A percentile compares a stretch with the other conserved stretches of the same genome.
phyloP scores from a whole-genome alignment of 2,329 filamentous ascomycete genomes.

The Blastomyces emzantsi region DNA sequence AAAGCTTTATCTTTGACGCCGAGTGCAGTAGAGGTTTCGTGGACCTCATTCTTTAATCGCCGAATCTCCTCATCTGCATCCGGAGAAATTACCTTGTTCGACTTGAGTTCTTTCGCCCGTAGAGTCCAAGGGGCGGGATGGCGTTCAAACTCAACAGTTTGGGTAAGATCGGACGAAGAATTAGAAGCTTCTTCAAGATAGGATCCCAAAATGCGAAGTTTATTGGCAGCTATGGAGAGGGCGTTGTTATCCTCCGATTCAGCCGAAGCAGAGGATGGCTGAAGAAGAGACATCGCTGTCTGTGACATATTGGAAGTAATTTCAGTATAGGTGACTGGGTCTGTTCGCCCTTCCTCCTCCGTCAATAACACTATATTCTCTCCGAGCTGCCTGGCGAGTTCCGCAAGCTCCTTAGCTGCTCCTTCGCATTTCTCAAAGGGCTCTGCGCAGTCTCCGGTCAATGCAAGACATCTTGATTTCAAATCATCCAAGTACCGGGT shows the following conservation, averaged over 20 bases:
- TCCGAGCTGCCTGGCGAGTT: conserved; percentile 59
- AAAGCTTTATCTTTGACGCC: conserved; percentile 70
- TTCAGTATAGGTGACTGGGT: conserved; percentile 58
- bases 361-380: conserved; percentile 57
- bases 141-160: conserved; percentile 71
- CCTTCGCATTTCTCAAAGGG: conserved; percentile 62
- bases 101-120: conserved; percentile 69
- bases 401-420: conserved; percentile 55
- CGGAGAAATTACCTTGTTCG: conserved; percentile 68
- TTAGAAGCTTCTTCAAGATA: conserved; percentile 62
- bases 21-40: conserved; percentile 63
- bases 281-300: conserved; percentile 21
- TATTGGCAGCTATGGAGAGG: conserved; percentile 58
- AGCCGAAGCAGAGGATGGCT: conserved; percentile 19
- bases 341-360: conserved; percentile 60
- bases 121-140: conserved; percentile 71
- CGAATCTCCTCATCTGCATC: conserved; percentile 80
- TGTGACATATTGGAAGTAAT: conserved; percentile 51
- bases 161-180: conserved; percentile 59
- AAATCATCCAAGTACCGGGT: conserved; percentile 69
- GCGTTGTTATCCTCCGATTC: conserved; percentile 43
- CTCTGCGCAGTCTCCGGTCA: conserved; percentile 57
- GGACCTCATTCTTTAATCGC: conserved; percentile 68
- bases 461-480: conserved; percentile 62
- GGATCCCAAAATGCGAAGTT: conserved; percentile 55